Base-by-base conservation (phyloP, 495 filamentous ascomycete genomes). In the Aspergillus nidulans region DNA sequence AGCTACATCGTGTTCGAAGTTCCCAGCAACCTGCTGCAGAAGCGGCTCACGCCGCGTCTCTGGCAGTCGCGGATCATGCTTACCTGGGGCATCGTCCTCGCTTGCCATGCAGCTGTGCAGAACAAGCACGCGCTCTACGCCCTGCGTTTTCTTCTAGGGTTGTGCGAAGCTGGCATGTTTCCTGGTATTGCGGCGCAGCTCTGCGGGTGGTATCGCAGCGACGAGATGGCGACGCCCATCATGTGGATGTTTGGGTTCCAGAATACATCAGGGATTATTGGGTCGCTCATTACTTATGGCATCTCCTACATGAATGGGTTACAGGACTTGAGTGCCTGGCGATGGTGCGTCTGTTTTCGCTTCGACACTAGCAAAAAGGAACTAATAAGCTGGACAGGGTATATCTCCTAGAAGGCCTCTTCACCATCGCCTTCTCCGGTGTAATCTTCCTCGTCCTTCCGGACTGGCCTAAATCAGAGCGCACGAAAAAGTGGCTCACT, bases 101-200 rank as follows among this genome's bases (percentile, higher is more conserved):
- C 69, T 49, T 72, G 68, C 32, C 66, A 69, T 26, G 68, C 66
- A 21, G 68, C 69, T 0, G 67, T 68, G 10, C 61, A 63, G 5
- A 72, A 72, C 42, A 63, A 65, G 16, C 61, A 62, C 1, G 62
- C 59, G 0, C 52, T 71, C 16, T 69, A 60, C 30, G 55, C 68
- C 6, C 51, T 65, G 8, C 64, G 71, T 4, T 74, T 71, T 34
- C 48, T 74, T 16, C 63, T 74, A 6, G 71, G 69, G 8, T 60
- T 72, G 55, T 45, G 68, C 51, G 71, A 74, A 39, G 69, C 71
- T 8, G 71, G 71, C 1, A 63, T 72, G 53, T 74, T 71, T 30
- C 69, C 71, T 0, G 71, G 71, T 12, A 50, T 74, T 4, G 58
- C 66, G 12, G 62, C 65, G 12, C 69, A 74, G 49, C 58, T 74